Evolutionary conservation across 2,329 filamentous ascomycete genomes (phyloP).

Genomic region (Colletotrichum nymphaeae): DNA sequence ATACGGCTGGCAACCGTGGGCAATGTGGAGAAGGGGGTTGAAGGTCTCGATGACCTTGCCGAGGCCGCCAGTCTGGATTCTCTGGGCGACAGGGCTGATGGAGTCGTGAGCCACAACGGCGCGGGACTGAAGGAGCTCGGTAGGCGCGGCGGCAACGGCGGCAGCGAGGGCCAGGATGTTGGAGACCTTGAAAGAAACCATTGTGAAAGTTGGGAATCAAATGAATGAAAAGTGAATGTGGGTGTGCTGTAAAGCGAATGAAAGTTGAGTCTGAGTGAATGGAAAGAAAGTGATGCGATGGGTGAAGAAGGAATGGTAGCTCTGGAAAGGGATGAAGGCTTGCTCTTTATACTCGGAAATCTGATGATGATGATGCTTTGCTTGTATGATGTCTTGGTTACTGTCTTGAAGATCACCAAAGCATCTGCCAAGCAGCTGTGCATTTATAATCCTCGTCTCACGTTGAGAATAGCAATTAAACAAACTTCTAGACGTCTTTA

Average conservation of each 20-base stretch:
- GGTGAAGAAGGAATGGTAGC: not conserved
- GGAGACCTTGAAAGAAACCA: slow-evolving; percentile 27
- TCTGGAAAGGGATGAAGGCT: not conserved
- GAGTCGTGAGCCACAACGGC: slow-evolving; percentile 13
- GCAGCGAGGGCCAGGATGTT: slow-evolving; percentile 18
- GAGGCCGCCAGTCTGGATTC: slow-evolving; percentile 22
- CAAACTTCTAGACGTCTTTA: not conserved
- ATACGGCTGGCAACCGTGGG: slow-evolving; percentile 40
- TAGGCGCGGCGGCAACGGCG: slow-evolving; percentile 12
- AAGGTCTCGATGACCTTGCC: slow-evolving; percentile 36
- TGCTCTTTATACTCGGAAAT: not conserved
- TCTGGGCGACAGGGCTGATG: slow-evolving; percentile 8
- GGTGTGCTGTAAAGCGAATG: slow-evolving; percentile 1
- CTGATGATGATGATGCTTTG: not conserved
- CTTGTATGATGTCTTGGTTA: not conserved
- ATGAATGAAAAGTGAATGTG: slow-evolving; percentile 2
- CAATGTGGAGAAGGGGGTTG: slow-evolving; percentile 40
- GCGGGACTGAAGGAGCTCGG: slow-evolving; percentile 12
- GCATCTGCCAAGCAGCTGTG: not conserved
- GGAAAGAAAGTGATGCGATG: not conserved
- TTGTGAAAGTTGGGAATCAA: slow-evolving; percentile 10
- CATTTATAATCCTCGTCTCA: slow-evolving; percentile 3
- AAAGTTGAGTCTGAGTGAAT: slow-evolving; percentile 3
- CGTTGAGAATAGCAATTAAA: not conserved
- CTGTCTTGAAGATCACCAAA: too few species aligned